These are phyloP conservation scores for Colletotrichum liaoningense DNA, from an alignment of 2,329 filamentous ascomycete species.

Conservation along the genomic window DNA sequence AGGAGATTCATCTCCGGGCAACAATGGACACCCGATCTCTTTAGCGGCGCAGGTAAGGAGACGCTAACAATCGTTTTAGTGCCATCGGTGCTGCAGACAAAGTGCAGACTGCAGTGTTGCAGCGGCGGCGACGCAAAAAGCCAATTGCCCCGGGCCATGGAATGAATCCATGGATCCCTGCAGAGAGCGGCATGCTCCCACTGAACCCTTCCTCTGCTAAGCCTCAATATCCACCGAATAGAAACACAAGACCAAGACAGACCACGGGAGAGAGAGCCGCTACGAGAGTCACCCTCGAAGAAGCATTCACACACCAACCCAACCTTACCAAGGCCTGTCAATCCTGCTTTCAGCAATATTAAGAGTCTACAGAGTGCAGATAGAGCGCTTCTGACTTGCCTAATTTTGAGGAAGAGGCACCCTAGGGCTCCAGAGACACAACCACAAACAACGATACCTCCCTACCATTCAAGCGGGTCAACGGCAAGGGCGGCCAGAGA, in stretches of 20 bases:
- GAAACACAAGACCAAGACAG: constrained; percentile 28
- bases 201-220: constrained; percentile 29
- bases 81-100: constrained; percentile 22
- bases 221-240: constrained; percentile 20
- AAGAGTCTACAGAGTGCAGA: not conserved
- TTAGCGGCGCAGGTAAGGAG: constrained; percentile 1
- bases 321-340: constrained; percentile 9
- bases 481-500: not conserved
- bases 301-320: not conserved
- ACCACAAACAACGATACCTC: not conserved
- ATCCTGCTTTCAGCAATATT: not conserved
- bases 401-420: constrained; percentile 17
- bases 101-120: not conserved
- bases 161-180: constrained; percentile 15
- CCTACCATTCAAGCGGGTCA: not conserved
- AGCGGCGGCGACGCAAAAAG: not conserved
- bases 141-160: not conserved
- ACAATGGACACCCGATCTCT: constrained; percentile 30
- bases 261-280: not conserved
- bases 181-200: not conserved
- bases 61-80: constrained; percentile 14
- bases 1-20: constrained; percentile 33
- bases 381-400: constrained; percentile 10
- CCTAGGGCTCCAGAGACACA: not conserved
- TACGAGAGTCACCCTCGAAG: not conserved